A percentile compares a stretch with the other conserved stretches of the same genome.
These are phyloP conservation scores for Fusarium sp. DNA, from an alignment of 2,329 filamentous ascomycete species.

Conservation along the genomic window DNA sequence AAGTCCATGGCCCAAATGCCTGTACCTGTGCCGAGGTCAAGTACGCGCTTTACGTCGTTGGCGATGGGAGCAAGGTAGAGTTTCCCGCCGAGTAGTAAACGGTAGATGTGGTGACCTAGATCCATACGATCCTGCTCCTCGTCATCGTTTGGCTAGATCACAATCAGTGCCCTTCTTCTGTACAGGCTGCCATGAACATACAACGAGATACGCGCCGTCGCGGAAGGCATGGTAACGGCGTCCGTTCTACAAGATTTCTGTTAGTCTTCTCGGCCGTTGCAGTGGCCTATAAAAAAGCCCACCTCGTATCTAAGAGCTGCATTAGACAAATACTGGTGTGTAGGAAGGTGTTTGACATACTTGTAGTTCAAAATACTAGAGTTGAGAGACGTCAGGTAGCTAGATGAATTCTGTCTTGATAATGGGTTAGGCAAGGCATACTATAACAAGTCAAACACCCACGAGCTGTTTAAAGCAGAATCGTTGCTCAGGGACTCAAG, in stretches of 20 bases:
- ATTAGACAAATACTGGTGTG: background rate
- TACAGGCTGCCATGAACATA: background rate
- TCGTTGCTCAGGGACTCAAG: background rate
- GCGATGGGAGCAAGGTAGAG: conserved; percentile 18
- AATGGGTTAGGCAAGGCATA: background rate
- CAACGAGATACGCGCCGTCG: conserved; percentile 22
- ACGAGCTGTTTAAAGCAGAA: background rate
- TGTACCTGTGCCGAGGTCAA: conserved; percentile 22
- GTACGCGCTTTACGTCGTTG: conserved; percentile 3
- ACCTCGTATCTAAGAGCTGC: conserved; percentile 19
- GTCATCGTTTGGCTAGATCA: conserved; percentile 13
- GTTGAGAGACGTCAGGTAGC: conserved; percentile 10
- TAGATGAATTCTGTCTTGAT: background rate
- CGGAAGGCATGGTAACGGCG: conserved; percentile 35
- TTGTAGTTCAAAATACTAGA: conserved; percentile 29
- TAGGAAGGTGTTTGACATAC: background rate
- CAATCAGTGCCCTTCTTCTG: background rate
- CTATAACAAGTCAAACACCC: background rate
- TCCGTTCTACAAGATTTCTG: conserved; percentile 8
- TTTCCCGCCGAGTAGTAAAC: conserved; percentile 6
- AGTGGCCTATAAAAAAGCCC: fast-evolving
- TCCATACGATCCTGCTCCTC: conserved; percentile 27
- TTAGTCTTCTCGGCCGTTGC: fast-evolving
- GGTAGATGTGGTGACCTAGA: conserved; percentile 21
- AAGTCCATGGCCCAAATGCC: conserved; percentile 28